Percentiles rank a stretch among this genome's conserved stretches.
These are phyloP conservation scores for Boletus patriciae DNA, from an alignment of 768 basidiomycete genomes.

Conservation along the genomic window DNA sequence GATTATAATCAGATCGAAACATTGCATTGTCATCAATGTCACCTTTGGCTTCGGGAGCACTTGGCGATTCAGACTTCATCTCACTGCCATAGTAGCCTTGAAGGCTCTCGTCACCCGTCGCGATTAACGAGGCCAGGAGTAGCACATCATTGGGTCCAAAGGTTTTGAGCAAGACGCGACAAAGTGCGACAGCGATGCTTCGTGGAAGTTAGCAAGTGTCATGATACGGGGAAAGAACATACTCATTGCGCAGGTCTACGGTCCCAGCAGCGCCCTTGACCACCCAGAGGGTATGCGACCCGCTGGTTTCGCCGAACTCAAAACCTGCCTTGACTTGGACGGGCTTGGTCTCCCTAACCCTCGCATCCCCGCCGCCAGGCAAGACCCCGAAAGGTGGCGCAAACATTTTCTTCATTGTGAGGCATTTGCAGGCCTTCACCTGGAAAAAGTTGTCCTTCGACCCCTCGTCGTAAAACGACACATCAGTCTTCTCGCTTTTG, in stretches of 20 bases:
- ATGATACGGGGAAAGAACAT: background rate
- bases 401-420: conserved; percentile 12
- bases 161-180: conserved; percentile 10
- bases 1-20: background rate
- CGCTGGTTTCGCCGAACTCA: background rate
- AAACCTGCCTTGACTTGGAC: conserved; percentile 5
- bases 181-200: conserved; percentile 15
- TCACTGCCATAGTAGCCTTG: background rate
- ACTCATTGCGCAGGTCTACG: conserved; percentile 5
- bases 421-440: conserved; percentile 1
- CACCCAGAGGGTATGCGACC: conserved; percentile 11
- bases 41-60: background rate
- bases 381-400: conserved; percentile 6
- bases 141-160: conserved; percentile 13
- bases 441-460: background rate
- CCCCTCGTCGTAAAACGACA: background rate
- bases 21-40: background rate
- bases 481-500: background rate
- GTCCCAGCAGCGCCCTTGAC: background rate
- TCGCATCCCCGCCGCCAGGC: background rate
- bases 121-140: conserved; percentile 12
- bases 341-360: background rate
- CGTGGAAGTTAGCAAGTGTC: background rate
- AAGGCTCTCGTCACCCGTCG: background rate
- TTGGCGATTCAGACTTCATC: background rate